These are phyloP conservation scores for Stylonectria norvegica DNA, from an alignment of 2,329 filamentous ascomycete species.

Conservation along the genomic window DNA sequence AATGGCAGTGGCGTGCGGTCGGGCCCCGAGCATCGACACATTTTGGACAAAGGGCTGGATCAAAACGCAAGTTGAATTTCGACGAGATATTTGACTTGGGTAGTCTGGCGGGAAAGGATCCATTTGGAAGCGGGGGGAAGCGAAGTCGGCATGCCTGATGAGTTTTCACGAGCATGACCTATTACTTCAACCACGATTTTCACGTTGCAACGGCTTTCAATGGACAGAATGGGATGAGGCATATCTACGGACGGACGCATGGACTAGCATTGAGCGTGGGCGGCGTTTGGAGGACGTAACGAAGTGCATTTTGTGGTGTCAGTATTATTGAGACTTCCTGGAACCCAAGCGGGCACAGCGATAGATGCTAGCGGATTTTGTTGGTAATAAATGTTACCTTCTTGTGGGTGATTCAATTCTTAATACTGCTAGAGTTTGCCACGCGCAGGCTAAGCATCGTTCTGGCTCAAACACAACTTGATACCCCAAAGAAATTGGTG, in stretches of 20 bases:
- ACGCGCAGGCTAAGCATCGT: too few species aligned
- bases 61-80: constrained; percentile 70
- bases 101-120: constrained; percentile 64
- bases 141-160: constrained; percentile 45
- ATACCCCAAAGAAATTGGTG: too few species aligned
- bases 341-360: too few species aligned
- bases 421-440: too few species aligned
- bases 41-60: constrained; percentile 62
- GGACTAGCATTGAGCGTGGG: constrained; percentile 35
- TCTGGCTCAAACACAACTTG: too few species aligned
- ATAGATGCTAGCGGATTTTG: constrained; percentile 6
- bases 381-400: constrained; percentile 18
- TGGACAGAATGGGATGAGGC: constrained; percentile 27
- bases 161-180: constrained; percentile 4
- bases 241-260: constrained; percentile 34
- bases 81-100: constrained; percentile 69
- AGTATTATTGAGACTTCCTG: constrained; percentile 17
- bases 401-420: neutral
- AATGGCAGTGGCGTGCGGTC: constrained; percentile 22
- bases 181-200: constrained; percentile 17
- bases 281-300: constrained; percentile 37
- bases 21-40: constrained; percentile 34
- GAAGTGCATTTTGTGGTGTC: constrained; percentile 26
- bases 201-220: constrained; percentile 20
- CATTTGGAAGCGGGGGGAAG: constrained; percentile 48